phyloP scores from a whole-genome alignment of 768 basidiomycete species.

The Panaeolus papilionaceus region DNA sequence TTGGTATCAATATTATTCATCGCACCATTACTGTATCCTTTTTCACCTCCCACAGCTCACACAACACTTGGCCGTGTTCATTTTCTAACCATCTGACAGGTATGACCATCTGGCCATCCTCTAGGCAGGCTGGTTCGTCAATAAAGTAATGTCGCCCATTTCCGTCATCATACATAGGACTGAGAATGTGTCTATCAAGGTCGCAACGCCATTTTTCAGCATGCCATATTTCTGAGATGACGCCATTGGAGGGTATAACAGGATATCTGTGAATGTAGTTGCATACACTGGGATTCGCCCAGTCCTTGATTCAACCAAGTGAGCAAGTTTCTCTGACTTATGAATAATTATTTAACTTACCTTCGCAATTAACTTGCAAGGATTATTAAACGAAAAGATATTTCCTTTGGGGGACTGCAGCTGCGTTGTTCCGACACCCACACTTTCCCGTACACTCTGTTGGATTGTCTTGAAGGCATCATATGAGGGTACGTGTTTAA shows the following conservation, averaged over 20 bases:
- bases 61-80: constrained; percentile 22
- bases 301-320: constrained; percentile 7
- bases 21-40: constrained; percentile 22
- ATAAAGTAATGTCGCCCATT: constrained; percentile 25
- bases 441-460: constrained; percentile 23
- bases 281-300: constrained; percentile 17
- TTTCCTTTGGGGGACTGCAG: constrained; percentile 31
- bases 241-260: constrained; percentile 8
- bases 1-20: neutral
- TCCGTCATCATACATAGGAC: constrained; percentile 27
- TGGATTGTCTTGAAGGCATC: constrained; percentile 29
- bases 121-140: constrained; percentile 26
- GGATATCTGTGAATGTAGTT: constrained; percentile 19
- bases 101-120: constrained; percentile 26
- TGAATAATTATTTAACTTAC: neutral
- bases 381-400: neutral
- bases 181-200: constrained; percentile 19
- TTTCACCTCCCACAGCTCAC: constrained; percentile 28
- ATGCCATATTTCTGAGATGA: constrained; percentile 25
- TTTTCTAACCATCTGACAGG: constrained; percentile 33
- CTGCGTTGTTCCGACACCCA: constrained; percentile 16
- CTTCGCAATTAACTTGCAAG: neutral
- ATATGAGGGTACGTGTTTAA: constrained; percentile 36
- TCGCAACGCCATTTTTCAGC: constrained; percentile 24
- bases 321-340: too few relatives aligned